These are phyloP conservation scores for Lichtheimia ornata DNA, from an alignment of 371 early-diverging fungal genomes.

Conservation along the genomic window DNA sequence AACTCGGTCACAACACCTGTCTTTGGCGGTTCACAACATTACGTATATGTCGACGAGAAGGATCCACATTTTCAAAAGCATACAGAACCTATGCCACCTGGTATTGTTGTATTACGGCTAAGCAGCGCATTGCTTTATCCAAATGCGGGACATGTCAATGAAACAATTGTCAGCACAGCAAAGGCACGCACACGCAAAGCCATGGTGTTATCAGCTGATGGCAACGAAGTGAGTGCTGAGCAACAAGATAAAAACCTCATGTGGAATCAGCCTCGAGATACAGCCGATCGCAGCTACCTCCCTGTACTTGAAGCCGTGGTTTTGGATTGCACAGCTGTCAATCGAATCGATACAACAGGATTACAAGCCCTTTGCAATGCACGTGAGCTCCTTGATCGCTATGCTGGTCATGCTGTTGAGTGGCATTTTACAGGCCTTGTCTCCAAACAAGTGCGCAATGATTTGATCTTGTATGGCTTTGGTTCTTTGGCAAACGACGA, in stretches of 20 bases:
- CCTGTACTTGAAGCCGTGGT: slow-evolving; percentile 69
- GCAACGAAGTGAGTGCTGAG: neutral
- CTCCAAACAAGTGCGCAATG: slow-evolving; percentile 12
- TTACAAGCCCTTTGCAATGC: slow-evolving; percentile 60
- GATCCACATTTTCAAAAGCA: slow-evolving; percentile 16
- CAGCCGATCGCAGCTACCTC: slow-evolving; percentile 6
- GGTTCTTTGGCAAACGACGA: slow-evolving; percentile 7
- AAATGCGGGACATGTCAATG: slow-evolving; percentile 19
- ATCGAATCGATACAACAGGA: slow-evolving; percentile 72
- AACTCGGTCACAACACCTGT: neutral
- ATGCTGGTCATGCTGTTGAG: slow-evolving; percentile 24
- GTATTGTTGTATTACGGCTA: slow-evolving; percentile 15
- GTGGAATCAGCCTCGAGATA: slow-evolving; percentile 2
- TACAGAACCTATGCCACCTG: slow-evolving; percentile 17
- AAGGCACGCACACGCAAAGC: slow-evolving; percentile 19
- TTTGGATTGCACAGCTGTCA: slow-evolving; percentile 73
- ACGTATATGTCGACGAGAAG: slow-evolving; percentile 21
- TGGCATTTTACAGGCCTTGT: slow-evolving; percentile 29
- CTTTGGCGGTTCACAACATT: slow-evolving; percentile 6
- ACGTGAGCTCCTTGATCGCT: slow-evolving; percentile 41
- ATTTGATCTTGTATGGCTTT: slow-evolving; percentile 11
- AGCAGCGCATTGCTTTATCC: slow-evolving; percentile 21
- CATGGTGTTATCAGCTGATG: neutral
- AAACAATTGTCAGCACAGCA: slow-evolving; percentile 8
- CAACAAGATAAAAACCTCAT: slow-evolving; percentile 10